A percentile compares a stretch with the other conserved stretches of the same genome.
Conservation (phyloP, 225 moss, liverwort and hornwort genomes). For the Bryum argenteum region DNA sequence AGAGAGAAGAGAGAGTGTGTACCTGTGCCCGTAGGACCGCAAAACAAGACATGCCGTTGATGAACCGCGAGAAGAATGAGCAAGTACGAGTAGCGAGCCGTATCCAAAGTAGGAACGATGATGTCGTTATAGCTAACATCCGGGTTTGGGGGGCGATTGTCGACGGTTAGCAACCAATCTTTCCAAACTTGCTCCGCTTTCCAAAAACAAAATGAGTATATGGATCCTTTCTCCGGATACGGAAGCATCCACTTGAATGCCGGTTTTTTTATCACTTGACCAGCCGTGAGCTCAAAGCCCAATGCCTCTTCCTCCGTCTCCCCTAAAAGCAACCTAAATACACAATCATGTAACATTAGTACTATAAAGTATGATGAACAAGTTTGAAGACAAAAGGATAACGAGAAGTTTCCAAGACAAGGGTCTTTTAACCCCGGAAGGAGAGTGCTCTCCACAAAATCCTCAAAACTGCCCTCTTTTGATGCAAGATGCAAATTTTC, state of each 20-base stretch:
- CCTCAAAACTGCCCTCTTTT: too few relatives aligned
- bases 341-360: too few relatives aligned
- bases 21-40: constrained; percentile 94
- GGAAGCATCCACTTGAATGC: constrained; percentile 60
- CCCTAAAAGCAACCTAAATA: constrained; percentile 30
- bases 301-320: constrained; percentile 37
- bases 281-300: constrained; percentile 61
- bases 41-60: constrained; percentile 72
- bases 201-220: constrained; percentile 71
- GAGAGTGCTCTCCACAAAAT: too few relatives aligned
- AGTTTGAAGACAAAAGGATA: background rate
- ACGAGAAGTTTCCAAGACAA: accelerated
- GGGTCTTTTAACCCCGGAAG: too few relatives aligned
- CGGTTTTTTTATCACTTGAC: constrained; percentile 70
- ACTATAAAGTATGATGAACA: too few relatives aligned
- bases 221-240: constrained; percentile 59
- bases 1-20: background rate
- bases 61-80: constrained; percentile 72
- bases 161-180: constrained; percentile 70
- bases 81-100: constrained; percentile 71
- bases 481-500: too few relatives aligned
- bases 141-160: constrained; percentile 49
- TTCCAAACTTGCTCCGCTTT: constrained; percentile 73
- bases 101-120: constrained; percentile 79
- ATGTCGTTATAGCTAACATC: constrained; percentile 71